Percentiles rank a stretch among this genome's conserved stretches.
Conservation (phyloP, 257 asterid genomes). For the Salvia splendens region DNA sequence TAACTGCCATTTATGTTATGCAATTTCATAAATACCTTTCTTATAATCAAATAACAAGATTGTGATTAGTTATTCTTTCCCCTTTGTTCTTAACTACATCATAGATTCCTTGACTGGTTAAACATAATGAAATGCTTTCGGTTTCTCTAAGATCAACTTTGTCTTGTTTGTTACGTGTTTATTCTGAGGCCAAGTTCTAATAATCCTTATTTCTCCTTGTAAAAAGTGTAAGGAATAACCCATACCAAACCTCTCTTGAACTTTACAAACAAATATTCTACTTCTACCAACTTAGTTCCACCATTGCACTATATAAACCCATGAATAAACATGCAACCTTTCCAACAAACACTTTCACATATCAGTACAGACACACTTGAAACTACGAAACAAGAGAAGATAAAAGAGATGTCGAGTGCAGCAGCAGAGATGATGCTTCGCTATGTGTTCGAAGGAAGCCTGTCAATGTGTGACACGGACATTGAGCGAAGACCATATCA, state of each 20-base stretch:
- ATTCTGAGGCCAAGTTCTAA: conserved; percentile 1
- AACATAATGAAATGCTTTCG: too few relatives aligned
- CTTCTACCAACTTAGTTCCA: conserved; percentile 17
- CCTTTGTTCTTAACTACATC: too few relatives aligned
- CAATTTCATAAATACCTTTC: too few relatives aligned
- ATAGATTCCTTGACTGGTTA: too few relatives aligned
- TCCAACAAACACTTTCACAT: conserved; percentile 9
- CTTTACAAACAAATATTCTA: conserved; percentile 9
- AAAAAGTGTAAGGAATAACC: not conserved
- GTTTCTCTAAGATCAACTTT: not conserved
- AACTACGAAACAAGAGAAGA: not conserved
- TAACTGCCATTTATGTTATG: too few relatives aligned
- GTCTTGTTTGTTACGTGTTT: conserved; percentile 26
- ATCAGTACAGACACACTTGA: not conserved
- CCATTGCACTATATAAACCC: conserved; percentile 31
- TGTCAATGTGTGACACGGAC: conserved; percentile 38
- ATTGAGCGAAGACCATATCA: conserved; percentile 51
- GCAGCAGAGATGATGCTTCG: conserved; percentile 37
- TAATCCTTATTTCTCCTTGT: conserved; percentile 17
- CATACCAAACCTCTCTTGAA: conserved; percentile 10
- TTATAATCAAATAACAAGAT: too few relatives aligned
- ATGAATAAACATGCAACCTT: conserved; percentile 21
- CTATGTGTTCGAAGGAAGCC: conserved; percentile 40
- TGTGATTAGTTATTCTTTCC: too few relatives aligned
- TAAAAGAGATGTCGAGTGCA: conserved; percentile 31